Evolutionary conservation across 257 asterid species (phyloP).

Genomic region (Przewalskia tangutica): DNA sequence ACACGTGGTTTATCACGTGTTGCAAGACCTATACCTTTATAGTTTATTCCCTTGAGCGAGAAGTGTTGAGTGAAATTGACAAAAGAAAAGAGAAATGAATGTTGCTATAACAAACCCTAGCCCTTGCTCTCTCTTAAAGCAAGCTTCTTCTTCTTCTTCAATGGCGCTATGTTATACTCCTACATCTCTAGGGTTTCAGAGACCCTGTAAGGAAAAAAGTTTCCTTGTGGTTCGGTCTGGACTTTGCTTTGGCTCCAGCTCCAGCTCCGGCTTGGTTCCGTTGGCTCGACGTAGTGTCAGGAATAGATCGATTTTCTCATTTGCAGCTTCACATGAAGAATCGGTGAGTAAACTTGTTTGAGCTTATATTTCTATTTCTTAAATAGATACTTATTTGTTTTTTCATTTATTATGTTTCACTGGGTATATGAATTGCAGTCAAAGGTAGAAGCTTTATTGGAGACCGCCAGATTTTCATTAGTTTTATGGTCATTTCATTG

Average conservation of each 20-base stretch:
- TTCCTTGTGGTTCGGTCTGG: constrained; percentile 8
- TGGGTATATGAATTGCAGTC: not conserved
- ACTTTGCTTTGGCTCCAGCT: constrained; percentile 16
- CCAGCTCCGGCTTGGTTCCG: constrained; percentile 7
- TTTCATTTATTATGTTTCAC: not conserved
- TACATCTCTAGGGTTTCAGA: constrained; percentile 5
- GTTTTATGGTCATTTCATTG: too few relatives aligned
- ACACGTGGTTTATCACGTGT: not conserved
- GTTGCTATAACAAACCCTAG: too few relatives aligned
- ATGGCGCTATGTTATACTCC: constrained; percentile 1
- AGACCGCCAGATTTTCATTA: too few relatives aligned
- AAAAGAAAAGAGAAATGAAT: too few relatives aligned
- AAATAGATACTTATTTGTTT: not conserved
- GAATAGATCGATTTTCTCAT: constrained; percentile 34
- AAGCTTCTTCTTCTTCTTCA: not conserved
- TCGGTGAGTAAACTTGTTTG: constrained; percentile 34
- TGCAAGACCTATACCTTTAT: too few relatives aligned
- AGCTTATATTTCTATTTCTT: not conserved
- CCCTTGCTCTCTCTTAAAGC: too few relatives aligned
- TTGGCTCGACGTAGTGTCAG: constrained; percentile 12
- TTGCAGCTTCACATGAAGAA: constrained; percentile 71
- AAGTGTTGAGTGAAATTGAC: too few relatives aligned
- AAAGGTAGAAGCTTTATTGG: not conserved
- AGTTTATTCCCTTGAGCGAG: too few relatives aligned
- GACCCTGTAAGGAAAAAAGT: constrained; percentile 6